A percentile compares a stretch with the other conserved stretches of the same genome.
phyloP scores from a whole-genome alignment of 371 early-diverging fungal species.

The Lichtheimia ramosa region DNA sequence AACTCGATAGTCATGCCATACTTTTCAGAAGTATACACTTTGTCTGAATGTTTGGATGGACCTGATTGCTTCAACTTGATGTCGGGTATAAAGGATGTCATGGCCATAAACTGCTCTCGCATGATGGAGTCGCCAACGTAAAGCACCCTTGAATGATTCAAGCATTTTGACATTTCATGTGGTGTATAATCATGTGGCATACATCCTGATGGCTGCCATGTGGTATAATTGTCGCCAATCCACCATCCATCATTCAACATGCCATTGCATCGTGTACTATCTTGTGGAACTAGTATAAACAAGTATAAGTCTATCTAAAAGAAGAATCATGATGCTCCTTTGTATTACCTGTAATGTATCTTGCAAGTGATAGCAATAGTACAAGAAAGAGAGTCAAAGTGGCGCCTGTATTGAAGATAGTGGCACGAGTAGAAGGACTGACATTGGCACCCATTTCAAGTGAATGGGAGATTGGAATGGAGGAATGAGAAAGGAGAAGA shows the following conservation, averaged over 20 bases:
- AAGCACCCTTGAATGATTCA: slow-evolving; percentile 39
- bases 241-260: slow-evolving; percentile 51
- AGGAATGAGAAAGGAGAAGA: slow-evolving; percentile 2
- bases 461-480: neutral
- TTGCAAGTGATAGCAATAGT: neutral
- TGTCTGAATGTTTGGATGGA: slow-evolving; percentile 38
- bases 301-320: neutral
- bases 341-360: slow-evolving; percentile 5
- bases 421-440: slow-evolving; percentile 15
- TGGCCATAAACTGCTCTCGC: slow-evolving; percentile 58
- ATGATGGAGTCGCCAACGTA: slow-evolving; percentile 70
- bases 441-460: slow-evolving; percentile 9
- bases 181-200: slow-evolving; percentile 52
- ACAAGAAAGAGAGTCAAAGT: slow-evolving; percentile 10
- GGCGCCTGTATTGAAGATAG: slow-evolving; percentile 4
- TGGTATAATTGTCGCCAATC: slow-evolving; percentile 25
- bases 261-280: slow-evolving; percentile 36
- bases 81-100: slow-evolving; percentile 40
- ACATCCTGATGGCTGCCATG: slow-evolving; percentile 65
- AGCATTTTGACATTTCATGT: slow-evolving; percentile 41
- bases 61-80: slow-evolving; percentile 14
- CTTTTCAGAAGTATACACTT: slow-evolving; percentile 18
- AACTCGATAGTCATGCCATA: slow-evolving; percentile 46
- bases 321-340: neutral
- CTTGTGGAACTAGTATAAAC: slow-evolving; percentile 11